These are phyloP conservation scores for Globisporangium perplexum DNA, from an alignment of 352 stramenopile genomes.

Conservation along the genomic window DNA sequence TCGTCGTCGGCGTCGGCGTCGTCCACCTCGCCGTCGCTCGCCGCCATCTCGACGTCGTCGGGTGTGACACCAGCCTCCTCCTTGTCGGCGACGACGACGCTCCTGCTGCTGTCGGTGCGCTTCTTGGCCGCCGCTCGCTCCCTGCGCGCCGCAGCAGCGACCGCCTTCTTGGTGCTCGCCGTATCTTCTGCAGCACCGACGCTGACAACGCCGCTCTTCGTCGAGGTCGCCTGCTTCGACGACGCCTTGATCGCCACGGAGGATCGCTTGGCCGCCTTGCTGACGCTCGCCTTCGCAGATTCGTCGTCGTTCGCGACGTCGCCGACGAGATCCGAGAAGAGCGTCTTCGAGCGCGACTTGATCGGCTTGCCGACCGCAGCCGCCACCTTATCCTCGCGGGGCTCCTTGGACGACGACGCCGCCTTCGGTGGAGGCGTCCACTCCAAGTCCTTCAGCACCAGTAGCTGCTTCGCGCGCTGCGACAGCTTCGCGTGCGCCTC, in stretches of 20 bases:
- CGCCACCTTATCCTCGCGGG: slow-evolving; percentile 5
- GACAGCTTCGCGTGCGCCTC: slow-evolving; percentile 30
- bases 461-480: slow-evolving; percentile 26
- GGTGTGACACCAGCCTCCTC: slow-evolving; percentile 3
- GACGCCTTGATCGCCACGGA: slow-evolving; percentile 1
- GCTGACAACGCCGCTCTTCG: not conserved
- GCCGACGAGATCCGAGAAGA: slow-evolving; percentile 4
- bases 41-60: slow-evolving; percentile 13
- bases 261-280: not conserved
- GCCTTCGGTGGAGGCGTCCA: slow-evolving; percentile 35
- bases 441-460: slow-evolving; percentile 45
- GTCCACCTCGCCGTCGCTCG: slow-evolving; percentile 4
- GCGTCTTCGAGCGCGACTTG: slow-evolving; percentile 3
- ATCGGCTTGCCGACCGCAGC: slow-evolving; percentile 8
- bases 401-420: slow-evolving; percentile 1
- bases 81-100: not conserved
- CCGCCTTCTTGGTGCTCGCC: not conserved
- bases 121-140: not conserved
- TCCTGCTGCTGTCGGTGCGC: not conserved
- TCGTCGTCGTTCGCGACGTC: not conserved
- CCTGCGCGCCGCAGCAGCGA: not conserved
- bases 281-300: not conserved
- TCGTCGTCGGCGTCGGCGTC: slow-evolving; percentile 23
- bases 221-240: not conserved
- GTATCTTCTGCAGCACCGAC: no score